These are phyloP conservation scores for Saccharata proteae DNA, from an alignment of 2,329 filamentous ascomycete species.

Conservation along the genomic window DNA sequence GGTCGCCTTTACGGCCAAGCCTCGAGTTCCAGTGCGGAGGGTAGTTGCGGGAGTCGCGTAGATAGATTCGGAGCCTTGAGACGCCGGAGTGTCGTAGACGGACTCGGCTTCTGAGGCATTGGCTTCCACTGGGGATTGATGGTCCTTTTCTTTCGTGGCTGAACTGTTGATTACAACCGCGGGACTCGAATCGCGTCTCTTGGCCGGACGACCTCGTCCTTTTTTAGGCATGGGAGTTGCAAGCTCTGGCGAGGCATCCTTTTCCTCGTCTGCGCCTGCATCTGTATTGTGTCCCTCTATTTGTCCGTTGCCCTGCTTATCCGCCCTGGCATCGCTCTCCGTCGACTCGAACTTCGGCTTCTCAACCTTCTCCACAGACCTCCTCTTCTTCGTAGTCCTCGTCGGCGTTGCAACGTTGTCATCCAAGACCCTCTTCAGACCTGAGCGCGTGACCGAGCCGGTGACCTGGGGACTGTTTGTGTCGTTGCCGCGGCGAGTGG, in stretches of 20 bases:
- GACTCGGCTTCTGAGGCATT: constrained; percentile 2
- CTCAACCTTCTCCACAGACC: constrained; percentile 1
- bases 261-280: too few species aligned
- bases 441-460: constrained; percentile 4
- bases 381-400: constrained; percentile 4
- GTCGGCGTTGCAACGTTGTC: constrained; percentile 4
- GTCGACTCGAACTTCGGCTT: constrained; percentile 2
- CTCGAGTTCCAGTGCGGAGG: constrained; percentile 1
- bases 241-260: too few species aligned
- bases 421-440: constrained; percentile 6
- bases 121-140: not conserved
- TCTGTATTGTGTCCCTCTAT: too few species aligned
- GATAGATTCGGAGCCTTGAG: constrained; percentile 4
- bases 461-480: constrained; percentile 5
- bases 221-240: constrained; percentile 2
- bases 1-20: constrained; percentile 1
- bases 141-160: not conserved
- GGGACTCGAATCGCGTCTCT: not conserved
- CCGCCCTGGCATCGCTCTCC: too few species aligned
- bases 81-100: constrained; percentile 5
- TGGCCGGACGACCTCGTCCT: constrained; percentile 1
- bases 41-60: constrained; percentile 8
- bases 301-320: too few species aligned
- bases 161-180: not conserved
- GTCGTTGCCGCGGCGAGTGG: constrained; percentile 7